Evolutionary conservation across 495 filamentous ascomycete genomes (phyloP).

Genomic region (Penicillium atrosanguineum): DNA sequence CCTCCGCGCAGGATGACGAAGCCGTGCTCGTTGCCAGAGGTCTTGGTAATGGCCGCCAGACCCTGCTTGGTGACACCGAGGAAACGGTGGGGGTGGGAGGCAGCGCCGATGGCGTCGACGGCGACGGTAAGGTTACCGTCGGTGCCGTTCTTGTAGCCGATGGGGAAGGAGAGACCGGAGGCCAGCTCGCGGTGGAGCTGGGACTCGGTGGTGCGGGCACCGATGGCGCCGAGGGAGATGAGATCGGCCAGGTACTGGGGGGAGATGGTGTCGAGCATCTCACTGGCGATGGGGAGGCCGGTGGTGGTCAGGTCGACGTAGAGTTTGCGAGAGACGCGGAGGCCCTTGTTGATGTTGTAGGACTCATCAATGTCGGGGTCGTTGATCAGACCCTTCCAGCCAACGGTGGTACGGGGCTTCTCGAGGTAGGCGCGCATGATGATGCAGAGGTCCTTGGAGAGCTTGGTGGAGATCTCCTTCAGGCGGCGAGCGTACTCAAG

Average conservation of each 20-base stretch:
- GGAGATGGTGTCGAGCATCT: conserved; percentile 99
- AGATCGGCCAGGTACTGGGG: conserved; percentile 93
- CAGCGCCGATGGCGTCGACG: conserved; percentile 92
- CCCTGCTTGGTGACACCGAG: conserved; percentile 99
- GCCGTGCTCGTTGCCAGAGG: conserved; percentile 89
- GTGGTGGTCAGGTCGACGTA: conserved; percentile 83
- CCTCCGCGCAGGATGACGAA: conserved; percentile 95
- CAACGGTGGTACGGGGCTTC: conserved; percentile 98
- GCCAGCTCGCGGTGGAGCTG: conserved; percentile 95
- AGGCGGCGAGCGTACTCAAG: conserved; percentile 82
- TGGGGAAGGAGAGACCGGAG: conserved; percentile 95
- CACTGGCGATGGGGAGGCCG: conserved; percentile 90
- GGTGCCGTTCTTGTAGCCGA: conserved; percentile 99
- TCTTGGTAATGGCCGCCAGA: conserved; percentile 90
- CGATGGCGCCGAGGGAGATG: conserved; percentile 93
- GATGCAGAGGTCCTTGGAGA: conserved; percentile 79
- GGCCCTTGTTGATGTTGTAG: conserved; percentile 98
- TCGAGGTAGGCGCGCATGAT: conserved; percentile 99
- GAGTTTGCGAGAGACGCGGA: conserved; percentile 81
- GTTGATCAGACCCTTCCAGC: conserved; percentile 99
- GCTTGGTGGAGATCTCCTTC: conserved; percentile 68
- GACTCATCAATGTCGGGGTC: conserved; percentile 97
- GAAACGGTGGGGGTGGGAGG: conserved; percentile 91
- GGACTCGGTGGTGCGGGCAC: conserved; percentile 94
- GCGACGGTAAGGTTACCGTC: conserved; percentile 93